Conservation (phyloP, 495 filamentous ascomycete species). For the Penicillium taxi region DNA sequence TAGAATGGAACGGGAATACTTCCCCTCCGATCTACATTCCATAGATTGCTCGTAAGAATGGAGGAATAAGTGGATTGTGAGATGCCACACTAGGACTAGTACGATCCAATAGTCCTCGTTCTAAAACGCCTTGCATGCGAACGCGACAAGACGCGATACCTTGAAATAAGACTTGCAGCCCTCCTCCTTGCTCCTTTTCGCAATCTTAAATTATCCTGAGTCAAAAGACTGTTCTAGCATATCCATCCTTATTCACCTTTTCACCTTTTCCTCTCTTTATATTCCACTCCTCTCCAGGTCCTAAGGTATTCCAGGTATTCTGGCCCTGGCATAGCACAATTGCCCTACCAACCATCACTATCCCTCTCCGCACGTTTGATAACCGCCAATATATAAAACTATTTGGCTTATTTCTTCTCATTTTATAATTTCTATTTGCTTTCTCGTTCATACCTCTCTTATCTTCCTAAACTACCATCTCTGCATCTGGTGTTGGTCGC, state of each 20-base stretch:
- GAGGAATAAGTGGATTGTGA: conserved; percentile 12
- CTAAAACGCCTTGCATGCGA: conserved; percentile 13
- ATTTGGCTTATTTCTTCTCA: not conserved
- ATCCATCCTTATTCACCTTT: not conserved
- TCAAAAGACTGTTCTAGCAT: not conserved
- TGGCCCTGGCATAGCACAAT: no score
- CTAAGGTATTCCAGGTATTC: no score
- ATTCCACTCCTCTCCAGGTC: not conserved
- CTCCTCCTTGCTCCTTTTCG: conserved; percentile 7
- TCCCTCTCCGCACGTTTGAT: no score
- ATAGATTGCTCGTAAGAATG: conserved; percentile 1
- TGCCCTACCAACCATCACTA: no score
- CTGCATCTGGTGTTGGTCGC: not conserved
- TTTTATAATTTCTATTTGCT: not conserved
- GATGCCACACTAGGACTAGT: conserved; percentile 8
- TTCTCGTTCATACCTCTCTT: no score
- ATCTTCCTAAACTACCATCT: not conserved
- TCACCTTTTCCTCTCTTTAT: conserved; percentile 2
- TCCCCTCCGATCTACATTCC: conserved; percentile 3
- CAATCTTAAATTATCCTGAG: conserved; percentile 1
- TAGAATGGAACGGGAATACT: not conserved
- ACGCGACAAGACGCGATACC: conserved; percentile 15
- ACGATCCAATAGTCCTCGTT: conserved; percentile 11
- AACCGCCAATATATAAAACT: conserved; percentile 1
- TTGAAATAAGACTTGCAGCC: conserved; percentile 3